These are phyloP conservation scores for Xanthoparmelia taractica DNA, from an alignment of 495 filamentous ascomycete genomes.

Conservation along the genomic window DNA sequence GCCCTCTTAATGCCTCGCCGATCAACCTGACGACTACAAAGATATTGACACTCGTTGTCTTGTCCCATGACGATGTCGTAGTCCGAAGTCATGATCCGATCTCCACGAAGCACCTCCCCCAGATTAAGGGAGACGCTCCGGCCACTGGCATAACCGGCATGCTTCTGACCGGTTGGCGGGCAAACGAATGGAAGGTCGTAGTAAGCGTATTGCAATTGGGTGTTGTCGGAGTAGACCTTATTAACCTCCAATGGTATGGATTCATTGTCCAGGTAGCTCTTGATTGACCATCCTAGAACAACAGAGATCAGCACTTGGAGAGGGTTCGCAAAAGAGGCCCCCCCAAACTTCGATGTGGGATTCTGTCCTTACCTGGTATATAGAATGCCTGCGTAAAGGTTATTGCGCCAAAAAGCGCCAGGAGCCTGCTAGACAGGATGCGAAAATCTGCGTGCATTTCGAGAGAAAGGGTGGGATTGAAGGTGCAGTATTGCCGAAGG, in stretches of 20 bases:
- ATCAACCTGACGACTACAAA: constrained; percentile 64
- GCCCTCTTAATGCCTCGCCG: constrained; percentile 62
- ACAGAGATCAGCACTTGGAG: constrained; percentile 20
- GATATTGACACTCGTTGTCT: constrained; percentile 64
- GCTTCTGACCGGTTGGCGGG: constrained; percentile 63
- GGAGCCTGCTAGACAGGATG: constrained; percentile 29
- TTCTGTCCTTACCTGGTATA: constrained; percentile 56
- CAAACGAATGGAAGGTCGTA: constrained; percentile 90
- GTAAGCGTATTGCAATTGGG: constrained; percentile 89
- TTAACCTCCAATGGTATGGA: constrained; percentile 85
- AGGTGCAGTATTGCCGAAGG: not conserved
- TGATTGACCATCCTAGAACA: constrained; percentile 61
- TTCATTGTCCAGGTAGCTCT: constrained; percentile 72
- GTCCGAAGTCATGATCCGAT: constrained; percentile 83
- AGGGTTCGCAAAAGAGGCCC: constrained; percentile 6
- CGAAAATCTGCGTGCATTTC: constrained; percentile 30
- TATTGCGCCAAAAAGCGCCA: constrained; percentile 25
- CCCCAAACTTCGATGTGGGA: not conserved
- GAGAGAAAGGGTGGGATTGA: constrained; percentile 13
- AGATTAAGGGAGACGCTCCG: constrained; percentile 80
- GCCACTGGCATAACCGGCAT: constrained; percentile 67
- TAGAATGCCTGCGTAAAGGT: constrained; percentile 56
- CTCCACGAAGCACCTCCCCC: constrained; percentile 87
- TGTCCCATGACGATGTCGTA: constrained; percentile 76
- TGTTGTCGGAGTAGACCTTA: constrained; percentile 90